These are phyloP conservation scores for Paulownia fortunei DNA, from an alignment of 257 asterid genomes.

Conservation along the genomic window DNA sequence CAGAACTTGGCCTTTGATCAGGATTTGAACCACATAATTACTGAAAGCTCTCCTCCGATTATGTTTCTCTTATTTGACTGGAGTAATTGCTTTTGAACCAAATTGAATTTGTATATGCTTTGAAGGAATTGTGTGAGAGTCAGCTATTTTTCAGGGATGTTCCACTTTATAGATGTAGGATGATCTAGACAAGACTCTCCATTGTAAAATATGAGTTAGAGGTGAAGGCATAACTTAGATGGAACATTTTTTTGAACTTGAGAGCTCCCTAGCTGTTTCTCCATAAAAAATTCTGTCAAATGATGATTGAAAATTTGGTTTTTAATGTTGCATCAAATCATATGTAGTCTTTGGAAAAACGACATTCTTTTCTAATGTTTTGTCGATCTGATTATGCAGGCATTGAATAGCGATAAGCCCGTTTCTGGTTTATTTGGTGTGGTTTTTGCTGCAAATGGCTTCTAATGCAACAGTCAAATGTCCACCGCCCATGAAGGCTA, in stretches of 20 bases:
- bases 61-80: not conserved
- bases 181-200: too few species aligned
- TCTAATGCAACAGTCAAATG: slow-evolving; percentile 45
- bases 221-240: not conserved
- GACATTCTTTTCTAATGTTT: not conserved
- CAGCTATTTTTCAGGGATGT: too few species aligned
- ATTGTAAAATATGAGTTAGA: too few species aligned
- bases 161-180: too few species aligned
- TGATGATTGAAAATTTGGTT: not conserved
- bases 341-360: not conserved
- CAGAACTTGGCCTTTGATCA: not conserved
- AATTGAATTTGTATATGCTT: not conserved
- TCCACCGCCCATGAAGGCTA: slow-evolving; percentile 64
- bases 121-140: not conserved
- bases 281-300: not conserved
- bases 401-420: slow-evolving; percentile 11
- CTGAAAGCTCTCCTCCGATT: not conserved
- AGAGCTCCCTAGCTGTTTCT: not conserved
- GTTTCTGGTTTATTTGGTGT: slow-evolving; percentile 1
- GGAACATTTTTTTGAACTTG: not conserved
- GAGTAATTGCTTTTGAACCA: not conserved
- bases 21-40: not conserved
- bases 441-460: slow-evolving; percentile 41
- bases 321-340: not conserved
- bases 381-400: slow-evolving; percentile 29